These are phyloP conservation scores for Chalara sp. DNA, from an alignment of 2,329 filamentous ascomycete genomes.

Conservation along the genomic window DNA sequence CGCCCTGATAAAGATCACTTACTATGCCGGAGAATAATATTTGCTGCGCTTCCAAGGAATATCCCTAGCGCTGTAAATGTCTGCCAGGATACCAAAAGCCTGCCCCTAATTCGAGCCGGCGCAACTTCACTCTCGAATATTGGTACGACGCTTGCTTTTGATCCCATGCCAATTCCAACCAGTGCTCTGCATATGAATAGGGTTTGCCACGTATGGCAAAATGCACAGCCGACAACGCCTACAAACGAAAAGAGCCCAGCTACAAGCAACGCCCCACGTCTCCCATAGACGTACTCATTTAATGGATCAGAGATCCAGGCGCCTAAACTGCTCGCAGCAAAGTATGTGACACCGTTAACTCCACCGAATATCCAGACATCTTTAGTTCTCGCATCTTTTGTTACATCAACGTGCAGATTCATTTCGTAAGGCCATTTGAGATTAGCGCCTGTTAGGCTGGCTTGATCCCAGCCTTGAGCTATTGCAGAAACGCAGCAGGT, in stretches of 20 bases:
- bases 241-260: conserved; percentile 48
- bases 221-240: conserved; percentile 42
- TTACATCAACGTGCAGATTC: not conserved
- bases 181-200: conserved; percentile 46
- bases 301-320: conserved; percentile 62
- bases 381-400: conserved; percentile 40
- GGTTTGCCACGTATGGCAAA: conserved; percentile 50
- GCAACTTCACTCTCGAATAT: conserved; percentile 46
- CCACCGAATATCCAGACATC: conserved; percentile 49
- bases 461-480: conserved; percentile 38
- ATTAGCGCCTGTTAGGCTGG: conserved; percentile 12
- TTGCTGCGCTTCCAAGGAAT: conserved; percentile 34
- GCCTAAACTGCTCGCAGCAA: conserved; percentile 45
- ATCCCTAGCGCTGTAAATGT: conserved; percentile 59
- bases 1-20: conserved; percentile 21
- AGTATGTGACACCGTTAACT: conserved; percentile 51
- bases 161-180: conserved; percentile 52
- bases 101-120: conserved; percentile 43
- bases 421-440: not conserved
- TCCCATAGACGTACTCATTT: conserved; percentile 57
- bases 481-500: conserved; percentile 63
- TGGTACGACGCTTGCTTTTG: conserved; percentile 41
- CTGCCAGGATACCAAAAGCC: conserved; percentile 74
- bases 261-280: conserved; percentile 64
- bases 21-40: conserved; percentile 43